Conservation (phyloP, 352 stramenopile species). For the Globisporangium cystogenes region DNA sequence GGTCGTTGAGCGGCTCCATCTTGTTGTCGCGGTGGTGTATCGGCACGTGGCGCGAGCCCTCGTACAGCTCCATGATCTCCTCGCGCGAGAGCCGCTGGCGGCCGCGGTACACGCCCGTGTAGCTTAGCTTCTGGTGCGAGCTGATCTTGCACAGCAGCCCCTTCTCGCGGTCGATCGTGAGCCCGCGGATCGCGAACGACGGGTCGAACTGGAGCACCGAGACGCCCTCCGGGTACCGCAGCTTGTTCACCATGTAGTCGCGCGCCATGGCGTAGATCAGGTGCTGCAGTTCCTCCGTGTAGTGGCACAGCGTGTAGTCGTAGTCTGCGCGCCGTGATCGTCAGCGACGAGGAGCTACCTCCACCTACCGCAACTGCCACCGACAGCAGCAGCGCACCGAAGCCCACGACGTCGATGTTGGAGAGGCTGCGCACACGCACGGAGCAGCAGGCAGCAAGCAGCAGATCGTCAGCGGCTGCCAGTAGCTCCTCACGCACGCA, state of each 20-base stretch:
- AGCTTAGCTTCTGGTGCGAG: conserved; percentile 90
- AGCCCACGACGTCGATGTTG: conserved; percentile 68
- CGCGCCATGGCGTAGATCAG: conserved; percentile 92
- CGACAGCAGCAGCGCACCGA: conserved; percentile 25
- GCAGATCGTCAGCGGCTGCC: no score
- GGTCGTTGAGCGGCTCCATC: conserved; percentile 92
- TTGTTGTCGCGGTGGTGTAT: conserved; percentile 74
- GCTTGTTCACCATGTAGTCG: conserved; percentile 79
- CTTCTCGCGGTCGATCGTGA: conserved; percentile 92
- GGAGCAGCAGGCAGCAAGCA: not conserved
- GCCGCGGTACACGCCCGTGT: conserved; percentile 78
- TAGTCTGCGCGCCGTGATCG: conserved; percentile 60
- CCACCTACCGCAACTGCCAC: not conserved
- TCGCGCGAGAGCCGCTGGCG: conserved; percentile 74
- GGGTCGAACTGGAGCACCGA: conserved; percentile 76
- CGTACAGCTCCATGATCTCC: conserved; percentile 87
- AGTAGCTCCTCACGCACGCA: not conserved
- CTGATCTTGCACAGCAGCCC: conserved; percentile 93
- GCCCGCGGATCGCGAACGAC: conserved; percentile 88
- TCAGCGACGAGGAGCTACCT: no score
- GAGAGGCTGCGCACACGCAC: conserved; percentile 26
- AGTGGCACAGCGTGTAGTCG: conserved; percentile 93
- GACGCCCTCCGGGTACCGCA: conserved; percentile 85
- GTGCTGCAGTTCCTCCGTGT: conserved; percentile 87
- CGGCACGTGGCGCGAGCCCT: conserved; percentile 83